Evolutionary conservation across 805 yeast species (phyloP).

Genomic region (Komagataella phaffii): DNA sequence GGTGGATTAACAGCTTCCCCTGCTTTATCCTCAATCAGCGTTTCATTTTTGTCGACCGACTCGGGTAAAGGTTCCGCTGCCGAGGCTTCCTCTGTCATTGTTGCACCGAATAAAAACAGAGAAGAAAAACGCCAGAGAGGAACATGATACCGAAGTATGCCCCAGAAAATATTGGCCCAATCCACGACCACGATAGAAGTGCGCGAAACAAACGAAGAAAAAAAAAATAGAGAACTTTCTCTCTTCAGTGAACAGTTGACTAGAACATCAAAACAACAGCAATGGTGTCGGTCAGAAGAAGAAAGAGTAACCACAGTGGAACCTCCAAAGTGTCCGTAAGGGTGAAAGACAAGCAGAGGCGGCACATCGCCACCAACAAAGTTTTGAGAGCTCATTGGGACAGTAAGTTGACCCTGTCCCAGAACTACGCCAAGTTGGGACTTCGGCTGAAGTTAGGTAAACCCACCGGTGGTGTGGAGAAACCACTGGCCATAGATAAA

Average conservation of each 20-base stretch:
- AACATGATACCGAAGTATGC: background rate
- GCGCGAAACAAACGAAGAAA: background rate
- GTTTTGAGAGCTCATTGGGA: conserved; percentile 91
- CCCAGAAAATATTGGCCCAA: background rate
- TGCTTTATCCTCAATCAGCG: background rate
- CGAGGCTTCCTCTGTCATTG: background rate
- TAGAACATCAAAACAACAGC: background rate
- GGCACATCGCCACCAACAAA: conserved; percentile 59
- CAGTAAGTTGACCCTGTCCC: conserved; percentile 61
- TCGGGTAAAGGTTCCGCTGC: background rate
- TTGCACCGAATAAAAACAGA: background rate
- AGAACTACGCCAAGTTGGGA: conserved; percentile 79
- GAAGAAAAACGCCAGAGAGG: background rate
- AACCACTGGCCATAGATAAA: conserved; percentile 17
- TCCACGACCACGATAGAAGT: background rate
- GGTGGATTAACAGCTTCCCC: background rate
- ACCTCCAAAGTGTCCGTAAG: conserved; percentile 59
- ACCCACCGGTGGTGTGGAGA: conserved; percentile 75
- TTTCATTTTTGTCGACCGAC: background rate
- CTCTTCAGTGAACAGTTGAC: background rate
- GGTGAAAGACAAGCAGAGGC: conserved; percentile 55
- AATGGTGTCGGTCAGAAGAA: conserved; percentile 54
- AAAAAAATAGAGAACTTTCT: background rate
- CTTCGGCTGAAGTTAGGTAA: conserved; percentile 50
- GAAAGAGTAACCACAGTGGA: conserved; percentile 70